A percentile compares a stretch with the other conserved stretches of the same genome.
These are phyloP conservation scores for Hyphodiscus hymeniophilus DNA, from an alignment of 495 filamentous ascomycete species.

Conservation along the genomic window DNA sequence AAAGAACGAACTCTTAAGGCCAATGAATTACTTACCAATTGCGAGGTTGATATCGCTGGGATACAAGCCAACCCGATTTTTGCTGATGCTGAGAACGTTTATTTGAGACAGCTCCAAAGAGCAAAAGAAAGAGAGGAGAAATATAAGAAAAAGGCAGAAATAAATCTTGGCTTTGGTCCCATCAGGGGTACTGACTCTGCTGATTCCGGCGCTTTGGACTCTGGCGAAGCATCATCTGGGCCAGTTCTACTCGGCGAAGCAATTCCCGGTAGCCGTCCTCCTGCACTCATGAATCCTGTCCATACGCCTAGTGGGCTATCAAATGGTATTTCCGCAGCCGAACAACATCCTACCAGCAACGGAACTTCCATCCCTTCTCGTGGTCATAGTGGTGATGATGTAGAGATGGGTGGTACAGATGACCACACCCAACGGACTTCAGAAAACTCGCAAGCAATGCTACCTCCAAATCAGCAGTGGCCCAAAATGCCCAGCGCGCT, in stretches of 20 bases:
- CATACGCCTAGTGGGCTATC: constrained; percentile 41
- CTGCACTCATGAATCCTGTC: background rate
- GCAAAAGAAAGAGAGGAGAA: constrained; percentile 57
- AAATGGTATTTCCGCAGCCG: constrained; percentile 41
- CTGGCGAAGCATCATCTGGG: constrained; percentile 28
- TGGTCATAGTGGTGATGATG: constrained; percentile 35
- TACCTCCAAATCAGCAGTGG: constrained; percentile 12
- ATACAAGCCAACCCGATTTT: constrained; percentile 61
- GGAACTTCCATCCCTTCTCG: constrained; percentile 55
- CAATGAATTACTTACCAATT: constrained; percentile 83
- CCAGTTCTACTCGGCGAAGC: constrained; percentile 54
- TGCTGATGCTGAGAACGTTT: constrained; percentile 63
- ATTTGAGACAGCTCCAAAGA: constrained; percentile 63
- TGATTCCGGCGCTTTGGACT: constrained; percentile 5
- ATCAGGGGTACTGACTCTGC: constrained; percentile 12
- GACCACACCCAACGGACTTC: constrained; percentile 38
- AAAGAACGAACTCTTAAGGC: constrained; percentile 71
- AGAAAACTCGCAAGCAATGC: constrained; percentile 23
- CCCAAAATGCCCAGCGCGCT: constrained; percentile 24
- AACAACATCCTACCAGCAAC: constrained; percentile 40
- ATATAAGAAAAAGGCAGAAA: constrained; percentile 43
- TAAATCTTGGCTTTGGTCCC: constrained; percentile 26
- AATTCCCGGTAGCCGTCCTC: constrained; percentile 36
- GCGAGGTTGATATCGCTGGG: constrained; percentile 77
- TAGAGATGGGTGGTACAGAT: constrained; percentile 51